These are phyloP conservation scores for Trichoderma sp. DNA, from an alignment of 2,329 filamentous ascomycete genomes.

Conservation along the genomic window DNA sequence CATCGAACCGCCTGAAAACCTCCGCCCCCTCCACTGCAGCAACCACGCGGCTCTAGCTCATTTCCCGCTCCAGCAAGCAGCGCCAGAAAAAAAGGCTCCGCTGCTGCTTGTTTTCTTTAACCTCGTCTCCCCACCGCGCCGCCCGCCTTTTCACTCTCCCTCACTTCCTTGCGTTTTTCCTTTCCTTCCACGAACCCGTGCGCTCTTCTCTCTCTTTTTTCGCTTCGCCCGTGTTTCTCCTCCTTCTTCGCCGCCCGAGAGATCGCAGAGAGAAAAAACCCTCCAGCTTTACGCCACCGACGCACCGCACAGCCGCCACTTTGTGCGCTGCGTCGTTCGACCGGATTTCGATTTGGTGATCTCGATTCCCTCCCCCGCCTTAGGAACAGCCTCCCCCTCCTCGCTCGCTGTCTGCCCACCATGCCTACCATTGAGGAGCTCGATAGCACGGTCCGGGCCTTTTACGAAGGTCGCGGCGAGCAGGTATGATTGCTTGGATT, in stretches of 20 bases:
- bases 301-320: constrained; percentile 34
- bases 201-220: not conserved
- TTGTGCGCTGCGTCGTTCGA: constrained; percentile 36
- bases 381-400: constrained; percentile 28
- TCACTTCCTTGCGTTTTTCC: constrained; percentile 25
- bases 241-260: constrained; percentile 14
- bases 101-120: constrained; percentile 23
- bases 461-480: constrained; percentile 96
- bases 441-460: constrained; percentile 93
- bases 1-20: constrained; percentile 24
- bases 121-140: constrained; percentile 27
- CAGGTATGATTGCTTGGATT: constrained; percentile 63
- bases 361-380: constrained; percentile 35
- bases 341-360: constrained; percentile 32
- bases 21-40: constrained; percentile 18
- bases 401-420: constrained; percentile 41
- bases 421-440: constrained; percentile 88
- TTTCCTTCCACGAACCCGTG: constrained; percentile 15
- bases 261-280: not conserved
- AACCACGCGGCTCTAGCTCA: constrained; percentile 15
- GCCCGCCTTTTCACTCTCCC: constrained; percentile 26
- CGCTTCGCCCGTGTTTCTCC: not conserved
- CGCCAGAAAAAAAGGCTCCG: constrained; percentile 14
- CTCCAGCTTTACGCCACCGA: constrained; percentile 25
- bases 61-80: constrained; percentile 21